A percentile compares a stretch with the other conserved stretches of the same genome.
These are phyloP conservation scores for Diaporthe citrichinensis DNA, from an alignment of 2,329 filamentous ascomycete genomes.

Conservation along the genomic window DNA sequence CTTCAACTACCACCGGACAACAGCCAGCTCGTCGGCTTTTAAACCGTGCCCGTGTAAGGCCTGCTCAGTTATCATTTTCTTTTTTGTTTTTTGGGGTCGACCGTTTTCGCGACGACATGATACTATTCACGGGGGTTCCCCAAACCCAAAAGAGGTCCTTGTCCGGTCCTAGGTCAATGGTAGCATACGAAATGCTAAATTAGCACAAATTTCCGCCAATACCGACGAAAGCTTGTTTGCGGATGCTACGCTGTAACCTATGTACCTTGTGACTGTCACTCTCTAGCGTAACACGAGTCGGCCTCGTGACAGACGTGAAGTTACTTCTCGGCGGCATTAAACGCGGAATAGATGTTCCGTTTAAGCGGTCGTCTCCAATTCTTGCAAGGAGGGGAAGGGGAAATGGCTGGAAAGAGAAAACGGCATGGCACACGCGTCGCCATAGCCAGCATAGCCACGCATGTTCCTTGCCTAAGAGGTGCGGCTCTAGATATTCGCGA, in stretches of 20 bases:
- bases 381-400: neutral
- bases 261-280: constrained; percentile 15
- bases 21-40: neutral
- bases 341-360: constrained; percentile 32
- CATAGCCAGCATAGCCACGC: constrained; percentile 18
- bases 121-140: constrained; percentile 2
- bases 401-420: neutral
- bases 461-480: constrained; percentile 14
- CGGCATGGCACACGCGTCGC: neutral
- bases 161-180: constrained; percentile 16
- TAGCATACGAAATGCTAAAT: constrained; percentile 7
- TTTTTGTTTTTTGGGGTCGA: neutral
- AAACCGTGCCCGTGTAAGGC: neutral
- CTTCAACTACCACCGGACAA: neutral
- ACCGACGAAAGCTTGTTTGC: constrained; percentile 15
- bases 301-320: constrained; percentile 25
- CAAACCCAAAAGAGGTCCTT: neutral
- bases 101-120: constrained; percentile 16
- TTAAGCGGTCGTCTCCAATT: neutral
- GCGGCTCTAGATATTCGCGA: neutral
- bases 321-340: constrained; percentile 21
- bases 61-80: neutral
- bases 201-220: constrained; percentile 38
- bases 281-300: constrained; percentile 6
- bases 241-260: constrained; percentile 19